These are phyloP conservation scores for Gynostemma pentaphyllum DNA, from an alignment of 306 rosid genomes.

Conservation along the genomic window DNA sequence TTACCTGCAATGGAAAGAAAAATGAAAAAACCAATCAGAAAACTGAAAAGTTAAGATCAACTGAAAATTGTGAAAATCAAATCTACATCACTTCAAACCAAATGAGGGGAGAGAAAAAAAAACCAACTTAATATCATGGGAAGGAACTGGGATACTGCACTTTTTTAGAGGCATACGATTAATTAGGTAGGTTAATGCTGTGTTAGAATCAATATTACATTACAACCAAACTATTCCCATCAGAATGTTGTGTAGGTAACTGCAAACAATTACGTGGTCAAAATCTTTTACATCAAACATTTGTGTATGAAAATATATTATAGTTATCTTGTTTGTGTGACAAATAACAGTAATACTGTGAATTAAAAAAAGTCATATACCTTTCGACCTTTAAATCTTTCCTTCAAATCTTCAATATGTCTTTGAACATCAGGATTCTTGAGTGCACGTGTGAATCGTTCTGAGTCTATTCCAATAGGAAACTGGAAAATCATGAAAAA, in stretches of 20 bases:
- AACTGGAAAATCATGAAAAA: conserved; percentile 33
- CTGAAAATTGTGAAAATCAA: not conserved
- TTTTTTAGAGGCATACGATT: not conserved
- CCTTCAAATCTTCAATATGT: conserved; percentile 55
- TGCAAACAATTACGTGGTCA: not conserved
- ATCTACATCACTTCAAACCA: not conserved
- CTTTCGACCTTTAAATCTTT: conserved; percentile 77
- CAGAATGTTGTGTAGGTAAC: not conserved
- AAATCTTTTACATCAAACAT: not conserved
- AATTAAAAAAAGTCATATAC: conserved; percentile 21
- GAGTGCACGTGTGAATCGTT: conserved; percentile 63
- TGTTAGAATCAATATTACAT: not conserved
- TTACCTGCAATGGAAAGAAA: conserved; percentile 47
- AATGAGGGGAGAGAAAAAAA: not conserved
- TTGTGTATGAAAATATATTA: not conserved
- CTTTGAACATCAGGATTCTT: conserved; percentile 36
- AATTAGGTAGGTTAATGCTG: not conserved
- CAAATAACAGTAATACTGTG: not conserved
- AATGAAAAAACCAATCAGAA: not conserved
- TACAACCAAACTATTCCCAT: not conserved
- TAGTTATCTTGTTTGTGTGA: not conserved
- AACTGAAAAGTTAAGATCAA: conserved; percentile 9
- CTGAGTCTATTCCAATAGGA: conserved; percentile 87
- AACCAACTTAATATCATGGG: not conserved
- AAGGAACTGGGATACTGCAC: not conserved